Evolutionary conservation across 73 alveolate genomes (phyloP), one percentile per base, ranked within the genome.

Genomic region (Diophrys sp.): DNA sequence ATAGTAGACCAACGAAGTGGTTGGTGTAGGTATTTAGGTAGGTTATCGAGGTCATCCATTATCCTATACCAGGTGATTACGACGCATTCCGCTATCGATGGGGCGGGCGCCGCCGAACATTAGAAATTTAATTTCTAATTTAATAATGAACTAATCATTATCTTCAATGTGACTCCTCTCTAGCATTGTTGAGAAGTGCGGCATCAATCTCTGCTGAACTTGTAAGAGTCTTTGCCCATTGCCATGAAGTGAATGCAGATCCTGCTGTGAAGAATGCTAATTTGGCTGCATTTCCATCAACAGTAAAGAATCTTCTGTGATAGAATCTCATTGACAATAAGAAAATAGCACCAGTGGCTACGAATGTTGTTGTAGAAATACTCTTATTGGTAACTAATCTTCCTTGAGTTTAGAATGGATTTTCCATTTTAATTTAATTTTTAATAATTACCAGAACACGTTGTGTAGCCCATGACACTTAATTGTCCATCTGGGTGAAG

Each of bases 291-390:
- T 73, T 73, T 26, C 54, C 33, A 33, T 73, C 80, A 55, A 54
- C 57, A 53, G 62, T 54, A 56, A 75, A 75, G 24, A 55, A 8
- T 75, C 76, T 75, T 55, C 83, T 55, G 75, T 75, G 72, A 55
- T 75, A 75, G 67, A 54, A 70, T n/a, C 83, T 29, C 31, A 75
- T 24, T 14, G 83, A 75, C 25, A 75, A 33, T 11, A 75, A 28
- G 75, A 44, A 75, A 11, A 75, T 23, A 27, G 83, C 83, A 2
- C 75, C 83, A 44, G 83, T 56, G 25, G 55, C 78, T 25, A 28
- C 14, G 44, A 23, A 75, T 5, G 62, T 44, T 44, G 62, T 11
- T 44, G 62, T 44, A 11, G 62, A 18, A 44, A 44, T 44, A 11
- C n/a, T 11, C 62, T 44, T 44, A 18, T 44, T 44, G 62, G 62